Base-by-base conservation (phyloP, 2,329 filamentous ascomycete species). In the Trichoderma breve region DNA sequence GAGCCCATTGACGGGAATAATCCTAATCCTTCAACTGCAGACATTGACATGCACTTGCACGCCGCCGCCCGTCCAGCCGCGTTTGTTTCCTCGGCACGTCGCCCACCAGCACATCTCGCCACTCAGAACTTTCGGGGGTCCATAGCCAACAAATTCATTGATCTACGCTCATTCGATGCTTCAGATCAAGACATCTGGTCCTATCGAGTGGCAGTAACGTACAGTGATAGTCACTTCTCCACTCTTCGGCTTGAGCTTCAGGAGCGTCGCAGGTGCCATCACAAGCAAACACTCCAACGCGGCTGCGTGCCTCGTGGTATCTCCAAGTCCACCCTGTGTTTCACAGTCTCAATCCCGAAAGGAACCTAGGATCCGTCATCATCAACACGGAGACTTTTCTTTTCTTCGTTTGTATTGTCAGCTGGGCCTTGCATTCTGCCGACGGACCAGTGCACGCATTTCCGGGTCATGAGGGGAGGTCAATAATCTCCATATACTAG, bases 191-290 rank as follows among this genome's bases (percentile, higher is more conserved):
- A 61, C 30, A 61, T 36, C 21, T 21, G 2, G 5, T 36, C 8
- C 9, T 60, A 24, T 15, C 7, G 43, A 51, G 43, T 51, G 43
- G 8, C 43, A 47, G 43, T 4, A 47, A 4, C 8, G 43, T 1
- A 21, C 9, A 43, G 39, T 43, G 15, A 43, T 43, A 24, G 18
- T 62, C 60, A 18, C 36, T 43, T 39, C 36, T 43, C 36, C 60
- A 24, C 60, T 39, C 26, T 26, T 63, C 34, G 34, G 14, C 21
- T 57, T 39, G 28, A 57, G 34, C 63, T 57, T 57, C 63, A 66
- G 63, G 66, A 61, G 66, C 66, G 66, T 47, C 55, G 55, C 66
- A 69, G 55, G 39, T 61, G 51, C 47, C 47, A 60, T 36, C 12
- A 43, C 30, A 47, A 18, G 28, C 63, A 65, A 21, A 53, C 43